Evolutionary conservation across 2,329 filamentous ascomycete species (phyloP).

Genomic region (Fusarium sp.): DNA sequence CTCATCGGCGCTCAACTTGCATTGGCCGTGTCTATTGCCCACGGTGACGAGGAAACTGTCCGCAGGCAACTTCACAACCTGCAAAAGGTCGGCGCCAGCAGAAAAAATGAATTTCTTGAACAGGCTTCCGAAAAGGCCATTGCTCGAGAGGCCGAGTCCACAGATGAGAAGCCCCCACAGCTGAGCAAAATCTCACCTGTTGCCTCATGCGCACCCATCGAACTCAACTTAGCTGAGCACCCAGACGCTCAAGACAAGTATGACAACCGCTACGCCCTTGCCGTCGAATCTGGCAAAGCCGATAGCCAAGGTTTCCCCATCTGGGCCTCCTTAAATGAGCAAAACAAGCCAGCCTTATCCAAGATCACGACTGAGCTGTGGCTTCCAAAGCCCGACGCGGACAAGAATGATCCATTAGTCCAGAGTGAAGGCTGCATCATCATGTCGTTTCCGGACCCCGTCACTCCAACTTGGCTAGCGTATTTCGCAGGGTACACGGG

Average conservation of each 20-base stretch:
- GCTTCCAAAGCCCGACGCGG: not conserved
- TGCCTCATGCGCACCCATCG: not conserved
- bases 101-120: not conserved
- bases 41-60: constrained; percentile 19
- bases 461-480: not conserved
- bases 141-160: fast-evolving
- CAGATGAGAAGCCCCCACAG: not conserved
- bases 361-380: constrained; percentile 13
- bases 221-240: not conserved
- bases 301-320: not conserved
- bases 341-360: not conserved
- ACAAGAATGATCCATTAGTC: not conserved
- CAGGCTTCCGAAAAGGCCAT: not conserved
- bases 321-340: not conserved
- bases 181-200: not conserved
- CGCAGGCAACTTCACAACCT: not conserved
- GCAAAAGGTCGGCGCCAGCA: fast-evolving
- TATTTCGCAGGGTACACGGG: not conserved
- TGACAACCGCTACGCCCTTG: not conserved
- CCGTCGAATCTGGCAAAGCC: not conserved
- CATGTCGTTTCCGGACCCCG: constrained; percentile 12
- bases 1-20: constrained; percentile 18
- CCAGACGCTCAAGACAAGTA: fast-evolving
- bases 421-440: constrained; percentile 4
- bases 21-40: constrained; percentile 1